Evolutionary conservation across 805 yeast species (phyloP), one percentile per base, ranked within the genome.

Genomic region (Saccharomycopsis sp.): DNA sequence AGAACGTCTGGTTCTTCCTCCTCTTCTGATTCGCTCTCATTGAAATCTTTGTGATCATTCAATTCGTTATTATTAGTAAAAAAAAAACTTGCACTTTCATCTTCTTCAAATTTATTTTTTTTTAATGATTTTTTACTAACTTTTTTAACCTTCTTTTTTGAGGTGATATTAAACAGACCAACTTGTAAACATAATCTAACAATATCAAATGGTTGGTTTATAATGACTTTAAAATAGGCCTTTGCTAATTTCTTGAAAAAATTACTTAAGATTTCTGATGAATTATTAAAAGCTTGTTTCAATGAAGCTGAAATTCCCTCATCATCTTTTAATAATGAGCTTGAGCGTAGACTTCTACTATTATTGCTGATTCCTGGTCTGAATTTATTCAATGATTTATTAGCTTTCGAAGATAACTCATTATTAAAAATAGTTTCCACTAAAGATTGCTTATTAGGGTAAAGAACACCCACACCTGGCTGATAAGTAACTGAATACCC

Each of bases 171-270:
- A 54, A 80, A 78, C 25, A 70, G 72, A 3, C 94, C 94, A 12
- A 84, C 80, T 58, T 92, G 97, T 42, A 87, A 60, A 21, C 88
- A 64, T 49, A 85, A 66, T 41, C 89, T 68, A 4, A 83, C 74
- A 14, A 84, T 80, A 51, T 89, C 96, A 58, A 88, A 79, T 2
- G 98, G 97, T 59, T 92, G 96, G 15, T 84, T 72, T 6, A 83
- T 55, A 25, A 86, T 57, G 34, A 79, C 74, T 45, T 76, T 76
- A 40, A 75, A 58, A 61, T 92, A 89, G 48, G 77, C 79, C 48
- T 74, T 74, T 37, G 77, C 52, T 46, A 85, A 74, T 34, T 81
- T 74, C 54, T 70, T 65, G 19, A 76, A 58, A 44, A 86, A 64
- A 31, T 76, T 73, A 39, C 68, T 64, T 4, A 77, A 48, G 26